Percentiles rank a stretch among this genome's conserved stretches.
phyloP scores from a whole-genome alignment of 805 yeast genomes.

The Jamesozyma spencerorum region DNA sequence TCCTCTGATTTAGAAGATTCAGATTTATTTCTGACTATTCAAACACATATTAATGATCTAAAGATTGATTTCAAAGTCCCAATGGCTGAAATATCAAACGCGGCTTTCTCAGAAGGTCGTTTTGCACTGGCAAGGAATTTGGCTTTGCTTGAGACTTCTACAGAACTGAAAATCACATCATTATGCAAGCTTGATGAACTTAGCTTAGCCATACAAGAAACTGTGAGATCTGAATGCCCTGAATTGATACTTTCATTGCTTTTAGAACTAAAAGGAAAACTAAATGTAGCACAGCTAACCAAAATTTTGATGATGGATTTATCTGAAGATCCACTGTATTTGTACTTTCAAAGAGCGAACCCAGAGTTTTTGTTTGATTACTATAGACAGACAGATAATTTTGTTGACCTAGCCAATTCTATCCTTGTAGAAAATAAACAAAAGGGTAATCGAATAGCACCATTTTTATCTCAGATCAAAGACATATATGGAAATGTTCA shows the following conservation, averaged over 20 bases:
- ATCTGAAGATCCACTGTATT: slow-evolving; percentile 31
- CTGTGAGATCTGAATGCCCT: slow-evolving; percentile 50
- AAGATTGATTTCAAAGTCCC: slow-evolving; percentile 33
- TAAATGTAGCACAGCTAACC: slow-evolving; percentile 61
- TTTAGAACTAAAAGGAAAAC: slow-evolving; percentile 40
- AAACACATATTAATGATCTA: slow-evolving; percentile 13
- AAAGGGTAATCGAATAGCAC: slow-evolving; percentile 28
- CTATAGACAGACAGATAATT: slow-evolving; percentile 56
- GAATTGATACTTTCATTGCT: slow-evolving; percentile 45
- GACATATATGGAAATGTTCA: slow-evolving; percentile 20
- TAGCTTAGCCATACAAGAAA: slow-evolving; percentile 56
- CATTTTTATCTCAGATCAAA: slow-evolving; percentile 29
- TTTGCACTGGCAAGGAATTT: slow-evolving; percentile 54
- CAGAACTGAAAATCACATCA: slow-evolving; percentile 51
- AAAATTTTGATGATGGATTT: slow-evolving; percentile 41
- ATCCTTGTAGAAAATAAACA: slow-evolving; percentile 28
- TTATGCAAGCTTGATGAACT: slow-evolving; percentile 64
- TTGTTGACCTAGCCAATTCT: slow-evolving; percentile 37
- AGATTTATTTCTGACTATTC: slow-evolving; percentile 43
- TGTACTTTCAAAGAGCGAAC: slow-evolving; percentile 30
- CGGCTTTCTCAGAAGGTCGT: slow-evolving; percentile 56
- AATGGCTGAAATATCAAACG: slow-evolving; percentile 18
- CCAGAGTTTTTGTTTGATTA: slow-evolving; percentile 40
- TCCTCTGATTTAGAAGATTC: slow-evolving; percentile 49
- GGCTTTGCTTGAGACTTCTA: slow-evolving; percentile 53